Evolutionary conservation across 352 stramenopile genomes (phyloP).

Genomic region (Phytophthora palmivora): DNA sequence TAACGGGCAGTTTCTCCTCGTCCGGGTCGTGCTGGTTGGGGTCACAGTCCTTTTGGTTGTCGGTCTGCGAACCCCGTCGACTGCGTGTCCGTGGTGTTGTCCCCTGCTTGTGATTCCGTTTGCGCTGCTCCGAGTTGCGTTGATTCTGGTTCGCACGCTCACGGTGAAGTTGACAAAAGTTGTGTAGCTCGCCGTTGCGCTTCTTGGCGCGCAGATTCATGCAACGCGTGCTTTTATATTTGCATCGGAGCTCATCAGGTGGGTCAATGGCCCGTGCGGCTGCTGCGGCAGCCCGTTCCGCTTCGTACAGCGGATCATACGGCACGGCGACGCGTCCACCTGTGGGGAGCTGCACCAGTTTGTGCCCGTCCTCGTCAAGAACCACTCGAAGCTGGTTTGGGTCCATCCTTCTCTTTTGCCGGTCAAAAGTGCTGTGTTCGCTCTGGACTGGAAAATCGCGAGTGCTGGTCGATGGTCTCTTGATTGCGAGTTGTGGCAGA

Average conservation of each 20-base stretch:
- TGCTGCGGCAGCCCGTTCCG: conserved; percentile 21
- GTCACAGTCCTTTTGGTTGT: conserved; percentile 17
- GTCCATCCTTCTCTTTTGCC: conserved; percentile 31
- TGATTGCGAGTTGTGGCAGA: conserved; percentile 17
- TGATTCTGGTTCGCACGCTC: conserved; percentile 74
- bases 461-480: conserved; percentile 29
- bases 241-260: conserved; percentile 43
- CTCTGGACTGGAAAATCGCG: conserved; percentile 35
- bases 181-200: conserved; percentile 57
- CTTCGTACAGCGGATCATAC: conserved; percentile 32
- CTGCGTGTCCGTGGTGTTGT: conserved; percentile 3
- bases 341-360: conserved; percentile 38
- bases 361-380: conserved; percentile 37
- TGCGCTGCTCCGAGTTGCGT: conserved; percentile 70
- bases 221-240: conserved; percentile 60
- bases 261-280: conserved; percentile 25
- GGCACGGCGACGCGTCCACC: conserved; percentile 37
- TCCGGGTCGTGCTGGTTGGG: neutral
- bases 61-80: conserved; percentile 4
- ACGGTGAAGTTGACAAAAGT: conserved; percentile 58
- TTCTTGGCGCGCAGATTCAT: conserved; percentile 49
- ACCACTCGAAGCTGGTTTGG: conserved; percentile 21
- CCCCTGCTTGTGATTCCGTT: conserved; percentile 32
- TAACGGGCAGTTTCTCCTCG: conserved; percentile 5
- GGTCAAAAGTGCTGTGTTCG: conserved; percentile 9